Evolutionary conservation across 805 yeast species (phyloP), one percentile per base, ranked within the genome.

Genomic region (Metschnikowia corniflorae): DNA sequence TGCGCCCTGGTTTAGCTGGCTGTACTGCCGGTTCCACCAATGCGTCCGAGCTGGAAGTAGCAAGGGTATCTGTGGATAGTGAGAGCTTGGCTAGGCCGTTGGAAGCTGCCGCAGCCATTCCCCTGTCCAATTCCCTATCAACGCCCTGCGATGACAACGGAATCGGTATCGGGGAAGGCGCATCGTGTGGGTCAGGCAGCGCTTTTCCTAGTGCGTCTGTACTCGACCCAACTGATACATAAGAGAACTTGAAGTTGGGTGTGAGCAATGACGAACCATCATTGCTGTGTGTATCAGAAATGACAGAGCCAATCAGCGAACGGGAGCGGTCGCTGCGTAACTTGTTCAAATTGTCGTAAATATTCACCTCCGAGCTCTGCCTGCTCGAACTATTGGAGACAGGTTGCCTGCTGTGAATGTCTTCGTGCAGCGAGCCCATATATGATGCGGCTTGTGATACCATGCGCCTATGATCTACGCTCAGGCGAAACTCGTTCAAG

Each of bases 391-490:
- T 14, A 13, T 14, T 21, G 9, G n/a, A 10, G 14, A 5, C 6
- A 16, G 17, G 32, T 16, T 15, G 9, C 25, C 31, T 17, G 14
- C 14, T 16, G n/a, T 26, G 20, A 6, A 37, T 10, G 9, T 32
- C 36, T 15, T 37, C 40, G 12, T 22, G 24, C 36, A 32, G 36
- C 6, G 33, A 16, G 8, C 21, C 31, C 19, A 13, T 16, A 1
- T 16, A 7, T 6, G 28, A 28, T 6, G 26, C 28, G 6, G 29
- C 21, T 26, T 39, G 44, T 8, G 63, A 52, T 16, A 41, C 38
- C n/a, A 57, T 43, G 15, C 65, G 44, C 32, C 61, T 58, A 58
- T 47, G 58, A 29, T 67, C 70, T 24, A 68, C 57, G 31, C 65
- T 56, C 19, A 61, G 63, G 35, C 71, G 50, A 27, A 66, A 51